Evolutionary conservation across 1,284 basidiomycete genomes (phyloP).

Genomic region (Ganoderma lucidum): DNA sequence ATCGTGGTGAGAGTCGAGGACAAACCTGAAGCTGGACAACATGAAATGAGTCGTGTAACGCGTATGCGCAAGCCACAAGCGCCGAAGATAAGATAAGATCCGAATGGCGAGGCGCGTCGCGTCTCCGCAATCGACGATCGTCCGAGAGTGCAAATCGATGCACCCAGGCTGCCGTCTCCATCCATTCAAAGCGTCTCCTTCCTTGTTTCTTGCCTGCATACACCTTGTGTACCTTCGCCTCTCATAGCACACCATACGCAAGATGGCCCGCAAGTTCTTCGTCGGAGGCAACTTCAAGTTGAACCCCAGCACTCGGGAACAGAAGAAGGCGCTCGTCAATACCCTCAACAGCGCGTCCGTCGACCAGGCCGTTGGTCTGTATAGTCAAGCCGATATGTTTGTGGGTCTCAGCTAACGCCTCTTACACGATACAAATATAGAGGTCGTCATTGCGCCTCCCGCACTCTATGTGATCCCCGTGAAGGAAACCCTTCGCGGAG

Average conservation of each 20-base stretch:
- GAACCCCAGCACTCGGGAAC: conserved; percentile 78
- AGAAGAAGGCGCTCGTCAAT: conserved; percentile 72
- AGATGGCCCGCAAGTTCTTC: conserved; percentile 84
- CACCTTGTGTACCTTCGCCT: neutral
- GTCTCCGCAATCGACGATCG: neutral
- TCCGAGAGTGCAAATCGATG: conserved; percentile 12
- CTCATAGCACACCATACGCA: neutral
- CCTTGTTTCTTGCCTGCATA: neutral
- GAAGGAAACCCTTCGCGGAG: conserved; percentile 63
- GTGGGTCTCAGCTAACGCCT: neutral
- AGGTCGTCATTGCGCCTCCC: conserved; percentile 94
- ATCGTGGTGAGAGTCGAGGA: too few relatives aligned
- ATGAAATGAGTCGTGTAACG: too few relatives aligned
- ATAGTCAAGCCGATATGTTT: neutral
- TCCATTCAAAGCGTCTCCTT: neutral
- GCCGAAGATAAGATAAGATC: conserved; percentile 6
- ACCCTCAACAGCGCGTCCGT: conserved; percentile 80
- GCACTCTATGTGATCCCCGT: conserved; percentile 84
- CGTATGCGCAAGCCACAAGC: neutral
- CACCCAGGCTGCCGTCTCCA: neutral
- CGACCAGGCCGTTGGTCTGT: conserved; percentile 77
- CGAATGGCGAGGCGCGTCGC: neutral
- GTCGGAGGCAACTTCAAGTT: conserved; percentile 98
- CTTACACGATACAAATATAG: conserved; percentile 48
- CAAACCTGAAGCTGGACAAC: too few relatives aligned